Conservation (phyloP, 768 basidiomycete species). For the Amanita phalloides region DNA sequence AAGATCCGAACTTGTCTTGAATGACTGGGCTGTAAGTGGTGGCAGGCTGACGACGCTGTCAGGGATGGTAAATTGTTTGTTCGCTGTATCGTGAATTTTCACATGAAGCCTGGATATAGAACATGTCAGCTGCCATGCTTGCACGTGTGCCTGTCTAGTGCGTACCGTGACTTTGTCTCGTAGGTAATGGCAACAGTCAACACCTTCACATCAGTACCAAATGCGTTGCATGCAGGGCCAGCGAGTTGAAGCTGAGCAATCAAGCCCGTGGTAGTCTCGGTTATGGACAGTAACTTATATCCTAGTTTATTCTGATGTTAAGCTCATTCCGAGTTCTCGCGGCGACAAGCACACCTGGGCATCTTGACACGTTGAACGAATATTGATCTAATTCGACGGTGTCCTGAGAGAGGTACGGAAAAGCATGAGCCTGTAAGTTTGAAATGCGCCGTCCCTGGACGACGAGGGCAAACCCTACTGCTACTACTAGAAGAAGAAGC, state of each 20-base stretch:
- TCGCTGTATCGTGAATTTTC: slow-evolving; percentile 50
- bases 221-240: slow-evolving; percentile 52
- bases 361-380: slow-evolving; percentile 5
- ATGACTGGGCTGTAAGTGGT: slow-evolving; percentile 19
- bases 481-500: too few species aligned
- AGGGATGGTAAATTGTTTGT: slow-evolving; percentile 60
- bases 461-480: too few species aligned
- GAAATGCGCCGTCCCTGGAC: background rate
- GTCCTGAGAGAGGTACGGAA: background rate
- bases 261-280: slow-evolving; percentile 35
- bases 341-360: slow-evolving; percentile 1
- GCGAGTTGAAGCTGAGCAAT: slow-evolving; percentile 43
- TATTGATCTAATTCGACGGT: background rate
- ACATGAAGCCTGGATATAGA: slow-evolving; percentile 43
- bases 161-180: slow-evolving; percentile 42
- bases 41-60: slow-evolving; percentile 36
- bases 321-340: background rate
- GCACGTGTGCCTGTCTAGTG: background rate
- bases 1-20: slow-evolving; percentile 41
- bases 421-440: background rate
- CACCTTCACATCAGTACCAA: slow-evolving; percentile 45
- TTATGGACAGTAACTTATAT: slow-evolving; percentile 37
- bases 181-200: slow-evolving; percentile 61
- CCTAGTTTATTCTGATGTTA: slow-evolving; percentile 23
- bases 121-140: background rate